Base-by-base conservation (phyloP, 352 stramenopile genomes). In the Phytophthora quininea region DNA sequence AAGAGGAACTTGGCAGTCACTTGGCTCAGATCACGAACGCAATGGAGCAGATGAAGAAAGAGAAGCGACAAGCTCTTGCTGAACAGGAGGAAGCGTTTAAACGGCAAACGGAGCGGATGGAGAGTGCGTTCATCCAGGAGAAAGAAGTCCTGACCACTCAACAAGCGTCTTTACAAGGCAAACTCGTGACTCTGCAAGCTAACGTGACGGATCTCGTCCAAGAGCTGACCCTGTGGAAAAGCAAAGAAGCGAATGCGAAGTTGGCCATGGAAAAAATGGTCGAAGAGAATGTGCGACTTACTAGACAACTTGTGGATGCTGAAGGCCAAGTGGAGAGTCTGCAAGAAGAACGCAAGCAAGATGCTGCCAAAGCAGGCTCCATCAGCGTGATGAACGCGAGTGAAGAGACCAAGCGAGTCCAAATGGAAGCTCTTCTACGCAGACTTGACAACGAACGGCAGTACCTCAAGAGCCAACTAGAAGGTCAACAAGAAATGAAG, bases 181-280 rank as follows among this genome's bases (percentile, higher is more conserved):
- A 92, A 64, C 32, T 93, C 1, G 74, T 74, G 27, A 88, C 76
- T 1, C 64, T 95, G 3, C 86, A 93, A 62, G 82, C 85, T 0
- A 93, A 93, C 42, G 75, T 91, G 40, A 89, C 85, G 2, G 85
- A 95, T 54, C 60, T 95, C 4, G 82, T 93, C 0, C 81, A 92
- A 51, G 87, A 95, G 4, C 59, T 93, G 6, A 79, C 73, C 0
- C 65, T 89, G 63, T 79, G 77, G 62, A 91, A 90, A 57, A 82
- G 76, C 19, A 89, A 77, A 62, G 87, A 95, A 32, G 62, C 79
- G 1, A 90, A 92, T 32, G 79, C 75, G 2, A 85, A 83, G 32
- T 73, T 93, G 4, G 69, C 84, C 8, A 74, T 92, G 46, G 87
- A 95, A 19, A 93, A 95, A 60, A 77, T 88, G 64, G 84, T 77